Base-by-base conservation (phyloP, 106 monocot species). In the Alisma plantagoaquatica region DNA sequence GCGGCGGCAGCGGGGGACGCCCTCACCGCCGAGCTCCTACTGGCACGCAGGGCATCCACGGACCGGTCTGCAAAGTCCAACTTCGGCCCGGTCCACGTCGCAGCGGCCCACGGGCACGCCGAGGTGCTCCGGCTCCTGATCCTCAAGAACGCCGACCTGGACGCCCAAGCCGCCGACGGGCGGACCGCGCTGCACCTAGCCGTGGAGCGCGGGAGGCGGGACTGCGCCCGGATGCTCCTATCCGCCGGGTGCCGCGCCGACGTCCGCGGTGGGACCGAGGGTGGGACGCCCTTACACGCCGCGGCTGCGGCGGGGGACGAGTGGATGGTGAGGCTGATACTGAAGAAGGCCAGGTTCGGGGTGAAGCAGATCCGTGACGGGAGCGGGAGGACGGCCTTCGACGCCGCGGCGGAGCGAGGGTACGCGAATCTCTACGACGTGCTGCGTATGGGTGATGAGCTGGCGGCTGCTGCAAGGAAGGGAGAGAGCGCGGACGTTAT, bases 251-350 rank as follows among this genome's bases (percentile, higher is more conserved):
- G 70, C 38, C 29, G 43, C 12, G 68, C 59, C 11, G 75, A 80
- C n/a, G 49, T 42, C 31, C 23, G 67, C 6, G 63, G 70, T 1
- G 80, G 75, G 2, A 25, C 57, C 1, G 74, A 61, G 22, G 70
- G 79, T 0, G 61, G 51, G 49, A 75, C 70, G 47, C 46, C 71
- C 31, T 59, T 80, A 7, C 79, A 80, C 49, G 52, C 46, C 11
- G 79, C 79, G 41, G 74, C 74, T 12, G 26, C 41, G 3, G 20
- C 23, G 4, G 79, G 79, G 23, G 66, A 80, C 52, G 79, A 80
- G 48, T 10, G 10, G 26, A 67, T 63, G 53, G 70, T 49, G 58
- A 48, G 56, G 9, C 32, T 80, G 17, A 30, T 80, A 47, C 2
- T 75, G 17, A 6, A 15, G 3, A 47, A 53, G 25, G 74, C 70